Evolutionary conservation across 1,284 basidiomycete species (phyloP).

Genomic region (Cerrena zonata): DNA sequence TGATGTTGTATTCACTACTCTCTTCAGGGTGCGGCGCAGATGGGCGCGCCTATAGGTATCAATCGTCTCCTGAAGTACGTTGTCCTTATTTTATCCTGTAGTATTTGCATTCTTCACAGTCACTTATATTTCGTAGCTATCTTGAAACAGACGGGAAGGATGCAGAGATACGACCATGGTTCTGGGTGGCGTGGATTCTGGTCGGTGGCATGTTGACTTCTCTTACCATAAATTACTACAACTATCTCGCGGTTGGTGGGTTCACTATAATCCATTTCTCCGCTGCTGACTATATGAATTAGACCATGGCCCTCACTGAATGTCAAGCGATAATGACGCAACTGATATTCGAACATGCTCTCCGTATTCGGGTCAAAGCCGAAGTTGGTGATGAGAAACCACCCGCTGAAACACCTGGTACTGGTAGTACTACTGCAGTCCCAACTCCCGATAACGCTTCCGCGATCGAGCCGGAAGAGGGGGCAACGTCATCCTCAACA

Average conservation of each 20-base stretch:
- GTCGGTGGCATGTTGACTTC: constrained; percentile 45
- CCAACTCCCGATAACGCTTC: constrained; percentile 9
- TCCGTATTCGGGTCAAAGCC: constrained; percentile 61
- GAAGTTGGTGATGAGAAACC: constrained; percentile 28
- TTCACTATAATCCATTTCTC: background rate
- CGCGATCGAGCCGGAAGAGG: background rate
- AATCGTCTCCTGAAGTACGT: constrained; percentile 35
- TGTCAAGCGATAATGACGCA: constrained; percentile 62
- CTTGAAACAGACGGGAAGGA: constrained; percentile 37
- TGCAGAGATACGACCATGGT: constrained; percentile 41
- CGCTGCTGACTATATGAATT: background rate
- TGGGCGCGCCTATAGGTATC: constrained; percentile 41
- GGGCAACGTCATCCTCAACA: constrained; percentile 2
- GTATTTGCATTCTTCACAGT: background rate
- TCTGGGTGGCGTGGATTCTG: constrained; percentile 62
- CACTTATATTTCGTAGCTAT: constrained; percentile 26
- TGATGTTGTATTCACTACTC: no score
- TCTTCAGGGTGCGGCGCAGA: constrained; percentile 22
- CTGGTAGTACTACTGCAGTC: constrained; percentile 8
- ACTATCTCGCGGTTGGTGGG: constrained; percentile 5
- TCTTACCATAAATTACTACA: constrained; percentile 16
- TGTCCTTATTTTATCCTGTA: constrained; percentile 3
- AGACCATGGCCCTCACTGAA: constrained; percentile 46
- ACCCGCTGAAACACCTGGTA: constrained; percentile 2
- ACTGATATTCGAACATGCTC: constrained; percentile 64